phyloP scores from a whole-genome alignment of 768 basidiomycete species.

The Phylloporus scabripes region DNA sequence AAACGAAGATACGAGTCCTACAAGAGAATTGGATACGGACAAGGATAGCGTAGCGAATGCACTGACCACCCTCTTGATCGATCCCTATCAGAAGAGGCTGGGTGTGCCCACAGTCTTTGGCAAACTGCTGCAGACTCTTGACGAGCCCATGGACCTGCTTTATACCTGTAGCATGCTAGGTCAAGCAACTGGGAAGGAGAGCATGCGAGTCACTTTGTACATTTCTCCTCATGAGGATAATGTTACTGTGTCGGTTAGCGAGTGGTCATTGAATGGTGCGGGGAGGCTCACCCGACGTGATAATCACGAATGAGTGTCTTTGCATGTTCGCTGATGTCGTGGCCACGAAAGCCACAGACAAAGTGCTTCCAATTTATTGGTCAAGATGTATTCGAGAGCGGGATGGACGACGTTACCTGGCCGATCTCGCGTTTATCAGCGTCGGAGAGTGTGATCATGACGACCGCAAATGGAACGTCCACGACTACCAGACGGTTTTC shows the following conservation, averaged over 20 bases:
- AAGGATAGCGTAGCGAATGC: not conserved
- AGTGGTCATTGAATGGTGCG: too few relatives aligned
- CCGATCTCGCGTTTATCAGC: conserved; percentile 41
- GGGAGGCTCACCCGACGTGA: conserved; percentile 44
- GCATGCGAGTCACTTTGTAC: conserved; percentile 39
- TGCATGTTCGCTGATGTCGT: conserved; percentile 48
- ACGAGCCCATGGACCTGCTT: conserved; percentile 47
- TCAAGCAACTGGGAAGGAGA: not conserved
- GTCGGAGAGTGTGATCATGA: conserved; percentile 23
- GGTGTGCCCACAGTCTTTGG: conserved; percentile 51
- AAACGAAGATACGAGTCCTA: conserved; percentile 69
- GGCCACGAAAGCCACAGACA: conserved; percentile 64
- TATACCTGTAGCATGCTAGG: conserved; percentile 35
- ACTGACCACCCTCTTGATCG: conserved; percentile 69
- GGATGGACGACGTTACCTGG: conserved; percentile 31
- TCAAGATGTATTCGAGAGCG: too few relatives aligned
- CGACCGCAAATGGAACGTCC: conserved; percentile 10
- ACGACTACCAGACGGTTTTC: conserved; percentile 22
- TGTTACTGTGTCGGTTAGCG: conserved; percentile 33
- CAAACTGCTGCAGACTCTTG: conserved; percentile 46
- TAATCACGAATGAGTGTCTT: conserved; percentile 59
- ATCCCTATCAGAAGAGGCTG: conserved; percentile 60
- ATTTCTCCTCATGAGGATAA: conserved; percentile 69
- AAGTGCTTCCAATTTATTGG: conserved; percentile 69
- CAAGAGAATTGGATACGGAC: not conserved